Percentiles rank a stretch among this genome's conserved stretches.
Conservation (phyloP, 2,329 filamentous ascomycete species). For the Monosporascus ibericus region DNA sequence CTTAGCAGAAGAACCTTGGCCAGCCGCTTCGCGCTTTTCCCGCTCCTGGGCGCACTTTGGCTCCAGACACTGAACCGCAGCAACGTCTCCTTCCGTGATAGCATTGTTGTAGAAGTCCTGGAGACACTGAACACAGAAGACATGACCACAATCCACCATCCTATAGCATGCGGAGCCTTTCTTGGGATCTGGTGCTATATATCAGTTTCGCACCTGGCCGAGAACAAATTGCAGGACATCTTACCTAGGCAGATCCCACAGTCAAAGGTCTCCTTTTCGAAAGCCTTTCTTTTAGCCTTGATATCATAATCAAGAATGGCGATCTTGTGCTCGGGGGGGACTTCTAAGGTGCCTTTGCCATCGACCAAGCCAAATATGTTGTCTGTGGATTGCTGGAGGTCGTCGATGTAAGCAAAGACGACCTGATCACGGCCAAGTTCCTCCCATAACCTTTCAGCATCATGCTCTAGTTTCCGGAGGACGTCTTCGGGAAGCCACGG, state of each 20-base stretch:
- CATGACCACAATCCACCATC: conserved; percentile 78
- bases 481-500: conserved; percentile 49
- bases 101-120: conserved; percentile 86
- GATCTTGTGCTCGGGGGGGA: conserved; percentile 56
- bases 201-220: conserved; percentile 12
- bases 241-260: conserved; percentile 75
- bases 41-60: conserved; percentile 70
- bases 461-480: conserved; percentile 42
- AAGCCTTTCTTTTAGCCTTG: conserved; percentile 65
- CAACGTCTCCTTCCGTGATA: conserved; percentile 78
- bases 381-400: conserved; percentile 52
- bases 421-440: conserved; percentile 54
- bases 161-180: conserved; percentile 78
- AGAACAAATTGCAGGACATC: conserved; percentile 8
- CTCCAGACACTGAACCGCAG: conserved; percentile 71
- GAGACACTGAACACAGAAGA: conserved; percentile 85
- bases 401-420: conserved; percentile 59
- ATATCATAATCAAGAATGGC: conserved; percentile 73
- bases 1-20: conserved; percentile 24
- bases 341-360: conserved; percentile 40
- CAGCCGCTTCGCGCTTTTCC: conserved; percentile 45
- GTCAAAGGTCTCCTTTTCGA: conserved; percentile 78
- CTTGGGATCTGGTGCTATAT: conserved; percentile 61
- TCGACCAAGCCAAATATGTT: conserved; percentile 53
- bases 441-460: conserved; percentile 53